These are phyloP conservation scores for Leavenworthia alabamica DNA, from an alignment of 345 rosid species.

Conservation along the genomic window DNA sequence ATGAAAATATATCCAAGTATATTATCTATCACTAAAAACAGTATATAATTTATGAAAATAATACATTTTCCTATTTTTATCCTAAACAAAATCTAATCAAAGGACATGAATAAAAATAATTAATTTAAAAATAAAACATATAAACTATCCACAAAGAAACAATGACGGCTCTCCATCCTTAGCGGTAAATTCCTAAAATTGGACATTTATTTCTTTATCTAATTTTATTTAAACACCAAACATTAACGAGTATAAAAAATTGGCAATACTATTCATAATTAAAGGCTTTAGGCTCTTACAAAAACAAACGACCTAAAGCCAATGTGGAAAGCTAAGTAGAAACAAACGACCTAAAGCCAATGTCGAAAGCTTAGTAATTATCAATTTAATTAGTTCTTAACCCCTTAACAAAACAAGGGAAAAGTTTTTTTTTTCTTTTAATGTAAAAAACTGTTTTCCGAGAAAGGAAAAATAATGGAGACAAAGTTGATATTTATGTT, in stretches of 20 bases:
- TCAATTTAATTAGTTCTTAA: not conserved
- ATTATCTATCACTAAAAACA: not conserved
- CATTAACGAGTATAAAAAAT: not conserved
- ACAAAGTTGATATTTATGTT: conserved; percentile 23
- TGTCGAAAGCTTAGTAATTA: conserved; percentile 18
- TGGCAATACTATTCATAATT: conserved; percentile 19
- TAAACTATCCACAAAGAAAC: conserved; percentile 19
- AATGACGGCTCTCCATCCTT: conserved; percentile 28
- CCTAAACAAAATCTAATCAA: conserved; percentile 6
- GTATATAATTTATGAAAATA: not conserved
- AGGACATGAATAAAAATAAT: conserved; percentile 18
- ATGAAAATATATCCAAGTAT: not conserved
- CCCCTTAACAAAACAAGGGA: conserved; percentile 6
- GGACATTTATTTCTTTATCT: conserved; percentile 10
- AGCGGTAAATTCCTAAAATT: conserved; percentile 20
- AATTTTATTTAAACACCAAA: conserved; percentile 27
- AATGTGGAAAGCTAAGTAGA: conserved; percentile 13
- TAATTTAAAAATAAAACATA: conserved; percentile 1
- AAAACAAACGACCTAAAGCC: conserved; percentile 18
- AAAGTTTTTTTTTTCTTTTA: not conserved
- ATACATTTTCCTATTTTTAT: conserved; percentile 18
- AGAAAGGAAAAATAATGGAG: conserved; percentile 21
- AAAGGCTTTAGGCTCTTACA: conserved; percentile 24
- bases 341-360: conserved; percentile 23
- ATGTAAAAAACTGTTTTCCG: not conserved